Percentiles rank a stretch among this genome's conserved stretches.
Conservation (phyloP, 2,329 filamentous ascomycete genomes). For the Aspergillus pseudoglaucus region DNA sequence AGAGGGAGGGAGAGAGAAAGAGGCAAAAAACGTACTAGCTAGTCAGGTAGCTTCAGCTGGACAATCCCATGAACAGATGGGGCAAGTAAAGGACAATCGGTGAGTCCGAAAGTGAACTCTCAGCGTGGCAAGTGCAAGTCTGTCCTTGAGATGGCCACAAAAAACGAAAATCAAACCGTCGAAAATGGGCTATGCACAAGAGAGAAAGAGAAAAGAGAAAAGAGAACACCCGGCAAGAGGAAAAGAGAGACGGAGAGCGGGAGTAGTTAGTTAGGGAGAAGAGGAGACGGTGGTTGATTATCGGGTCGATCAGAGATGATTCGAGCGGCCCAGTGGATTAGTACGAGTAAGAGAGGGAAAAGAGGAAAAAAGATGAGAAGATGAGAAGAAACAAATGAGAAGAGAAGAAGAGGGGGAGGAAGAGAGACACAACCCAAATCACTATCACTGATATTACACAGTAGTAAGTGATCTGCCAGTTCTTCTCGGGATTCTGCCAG, state of each 20-base stretch:
- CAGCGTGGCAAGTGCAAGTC: too few species aligned
- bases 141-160: too few species aligned
- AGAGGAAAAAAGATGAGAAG: constrained; percentile 3
- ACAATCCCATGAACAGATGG: too few species aligned
- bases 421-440: not conserved
- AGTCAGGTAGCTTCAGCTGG: too few species aligned
- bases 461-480: not conserved
- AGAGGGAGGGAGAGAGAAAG: too few species aligned
- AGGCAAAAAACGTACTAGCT: too few species aligned
- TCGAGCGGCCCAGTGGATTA: not conserved
- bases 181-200: not conserved
- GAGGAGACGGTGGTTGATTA: not conserved
- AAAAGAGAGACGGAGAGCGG: not conserved
- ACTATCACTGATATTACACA: not conserved
- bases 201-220: constrained; percentile 1
- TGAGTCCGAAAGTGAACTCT: too few species aligned
- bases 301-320: not conserved
- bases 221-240: not conserved
- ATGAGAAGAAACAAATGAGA: constrained; percentile 4
- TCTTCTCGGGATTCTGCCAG: not conserved
- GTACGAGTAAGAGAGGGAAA: constrained; percentile 2
- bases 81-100: too few species aligned
- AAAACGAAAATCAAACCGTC: too few species aligned
- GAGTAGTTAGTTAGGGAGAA: not conserved
- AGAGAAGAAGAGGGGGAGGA: constrained; percentile 4